phyloP scores from a whole-genome alignment of 164 flowering plant species.

The Tetrastigma voinierianum region DNA sequence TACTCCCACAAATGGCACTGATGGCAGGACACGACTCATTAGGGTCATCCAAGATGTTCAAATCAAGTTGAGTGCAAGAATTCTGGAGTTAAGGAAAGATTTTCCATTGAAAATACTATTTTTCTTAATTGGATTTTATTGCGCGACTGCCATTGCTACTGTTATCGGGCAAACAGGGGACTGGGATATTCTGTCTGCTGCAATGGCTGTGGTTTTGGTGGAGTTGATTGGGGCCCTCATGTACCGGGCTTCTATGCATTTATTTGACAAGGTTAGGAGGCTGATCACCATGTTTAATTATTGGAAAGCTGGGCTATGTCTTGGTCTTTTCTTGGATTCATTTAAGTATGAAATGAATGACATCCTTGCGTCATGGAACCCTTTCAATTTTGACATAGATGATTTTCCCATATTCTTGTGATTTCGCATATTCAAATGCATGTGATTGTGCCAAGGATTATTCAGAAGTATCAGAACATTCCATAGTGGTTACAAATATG shows the following conservation, averaged over 20 bases:
- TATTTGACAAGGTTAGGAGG: conserved; percentile 41
- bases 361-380: conserved; percentile 28
- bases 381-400: conserved; percentile 37
- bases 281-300: conserved; percentile 71
- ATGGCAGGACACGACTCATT: conserved; percentile 58
- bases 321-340: conserved; percentile 95
- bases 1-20: conserved; percentile 37
- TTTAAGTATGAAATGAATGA: conserved; percentile 69
- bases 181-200: conserved; percentile 96
- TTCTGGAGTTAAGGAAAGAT: conserved; percentile 53
- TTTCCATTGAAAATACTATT: conserved; percentile 76
- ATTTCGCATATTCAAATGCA: background rate
- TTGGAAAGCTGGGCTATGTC: conserved; percentile 88
- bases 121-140: conserved; percentile 89
- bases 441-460: background rate
- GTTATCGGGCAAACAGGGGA: no score
- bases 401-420: conserved; percentile 6
- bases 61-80: conserved; percentile 43
- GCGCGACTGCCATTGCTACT: conserved; percentile 99
- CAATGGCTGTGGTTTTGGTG: conserved; percentile 80
- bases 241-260: conserved; percentile 69
- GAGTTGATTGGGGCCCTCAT: conserved; percentile 93
- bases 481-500: no score
- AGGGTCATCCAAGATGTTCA: conserved; percentile 52
- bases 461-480: background rate